A percentile compares a stretch with the other conserved stretches of the same genome.
These are phyloP conservation scores for Abelmoschus esculentus DNA, from an alignment of 345 rosid genomes.

Conservation along the genomic window DNA sequence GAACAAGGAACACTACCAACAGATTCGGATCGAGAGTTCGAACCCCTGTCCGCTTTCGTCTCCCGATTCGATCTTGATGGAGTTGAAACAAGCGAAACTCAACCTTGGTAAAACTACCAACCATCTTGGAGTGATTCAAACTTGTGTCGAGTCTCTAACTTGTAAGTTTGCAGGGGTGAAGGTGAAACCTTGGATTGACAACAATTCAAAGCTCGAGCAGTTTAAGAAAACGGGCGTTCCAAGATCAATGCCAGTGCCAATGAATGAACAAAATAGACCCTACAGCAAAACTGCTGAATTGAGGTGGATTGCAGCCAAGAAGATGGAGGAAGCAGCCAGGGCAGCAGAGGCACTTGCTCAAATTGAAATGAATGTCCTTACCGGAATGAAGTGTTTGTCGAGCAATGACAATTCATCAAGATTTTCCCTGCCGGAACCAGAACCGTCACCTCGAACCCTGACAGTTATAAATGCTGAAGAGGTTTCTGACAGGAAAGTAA, in stretches of 20 bases:
- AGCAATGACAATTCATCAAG: slow-evolving; percentile 30
- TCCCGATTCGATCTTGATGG: slow-evolving; percentile 70
- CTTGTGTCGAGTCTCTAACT: slow-evolving; percentile 59
- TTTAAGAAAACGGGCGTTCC: slow-evolving; percentile 38
- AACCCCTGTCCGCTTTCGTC: slow-evolving; percentile 48
- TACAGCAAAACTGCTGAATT: slow-evolving; percentile 57
- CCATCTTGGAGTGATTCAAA: slow-evolving; percentile 69
- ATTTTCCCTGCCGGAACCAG: slow-evolving; percentile 26
- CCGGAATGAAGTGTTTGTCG: slow-evolving; percentile 58
- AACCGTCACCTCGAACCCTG: slow-evolving; percentile 26
- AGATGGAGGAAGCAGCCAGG: slow-evolving; percentile 97
- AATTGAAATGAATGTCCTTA: slow-evolving; percentile 20
- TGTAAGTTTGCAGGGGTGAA: slow-evolving; percentile 52
- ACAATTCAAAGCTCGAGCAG: slow-evolving; percentile 21
- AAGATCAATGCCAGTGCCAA: slow-evolving; percentile 15
- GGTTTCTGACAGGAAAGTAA: not conserved
- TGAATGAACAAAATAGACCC: slow-evolving; percentile 32
- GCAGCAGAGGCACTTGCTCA: slow-evolving; percentile 89
- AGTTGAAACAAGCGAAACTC: slow-evolving; percentile 75
- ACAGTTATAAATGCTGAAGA: not conserved
- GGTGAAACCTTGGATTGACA: slow-evolving; percentile 3
- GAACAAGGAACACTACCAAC: slow-evolving; percentile 14
- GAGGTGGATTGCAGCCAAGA: slow-evolving; percentile 81
- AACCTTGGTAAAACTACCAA: slow-evolving; percentile 79
- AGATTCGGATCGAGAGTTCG: slow-evolving; percentile 18